Base-by-base conservation (phyloP, 129 eudicot species). In the Flaveria brownii region DNA sequence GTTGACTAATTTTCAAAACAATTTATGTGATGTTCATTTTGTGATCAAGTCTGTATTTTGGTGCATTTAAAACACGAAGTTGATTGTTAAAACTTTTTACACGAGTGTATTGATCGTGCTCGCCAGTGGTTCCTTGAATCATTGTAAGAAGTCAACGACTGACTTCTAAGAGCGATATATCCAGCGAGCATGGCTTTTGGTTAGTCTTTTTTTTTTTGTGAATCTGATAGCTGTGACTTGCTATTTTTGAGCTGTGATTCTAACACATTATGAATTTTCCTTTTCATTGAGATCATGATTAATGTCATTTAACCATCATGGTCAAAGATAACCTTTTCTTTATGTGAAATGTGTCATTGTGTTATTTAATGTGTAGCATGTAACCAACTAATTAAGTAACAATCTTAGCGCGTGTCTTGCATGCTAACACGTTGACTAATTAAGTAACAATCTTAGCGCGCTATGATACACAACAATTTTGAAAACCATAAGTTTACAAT, bases 241-340 rank as follows among this genome's bases (percentile, higher is more conserved):
- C 41, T 5, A 36, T 36, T 36, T 5, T 36, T 36, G 41, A 36
- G 41, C 41, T 36, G 41, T 36, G 7, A 36, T 36, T 36, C 41
- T 36, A 4, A 36, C 41, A 36, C 41, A 36, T 36, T 54, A 17
- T 28, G 74, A 55, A 55, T 12, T 49, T 70, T 60, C 25, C 43
- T n/a, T 36, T 49, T 71, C 43, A 30, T 45, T 6, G 16, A 26
- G 23, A 54, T 75, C 67, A 16, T 71, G 72, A 55, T 73, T 73
- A 80, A 80, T 56, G 64, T 18, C 3, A 18, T 54, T 28, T 80
- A 55, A 80, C 65, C 54, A 80, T 56, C 68, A 74, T 55, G 84
- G 76, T 67, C 75, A 80, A 74, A 74, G 52, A 56, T 45, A 59
- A 45, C 33, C 5, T 64, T 72, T 72, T 64, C 74, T 54, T 30